Percentiles rank a stretch among this genome's conserved stretches.
These are phyloP conservation scores for Thuidium tamariscinum DNA, from an alignment of 225 moss, liverwort and hornwort species.

Conservation along the genomic window DNA sequence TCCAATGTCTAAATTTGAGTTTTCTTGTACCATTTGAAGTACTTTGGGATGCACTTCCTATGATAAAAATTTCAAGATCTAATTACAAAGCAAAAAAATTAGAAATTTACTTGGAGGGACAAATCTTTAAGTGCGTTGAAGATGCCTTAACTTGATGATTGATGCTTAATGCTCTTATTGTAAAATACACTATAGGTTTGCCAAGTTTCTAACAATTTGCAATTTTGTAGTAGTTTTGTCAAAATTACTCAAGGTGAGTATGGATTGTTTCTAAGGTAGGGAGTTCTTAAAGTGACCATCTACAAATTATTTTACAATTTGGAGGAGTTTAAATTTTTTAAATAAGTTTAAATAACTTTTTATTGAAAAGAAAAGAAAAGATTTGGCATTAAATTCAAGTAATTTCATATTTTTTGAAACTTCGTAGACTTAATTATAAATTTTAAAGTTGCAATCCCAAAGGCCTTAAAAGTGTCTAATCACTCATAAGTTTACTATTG, in stretches of 20 bases:
- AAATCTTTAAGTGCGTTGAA: fast-evolving
- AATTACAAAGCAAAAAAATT: background rate
- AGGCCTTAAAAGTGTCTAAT: fast-evolving
- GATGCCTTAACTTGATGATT: background rate
- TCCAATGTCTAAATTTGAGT: fast-evolving
- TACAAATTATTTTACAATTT: fast-evolving
- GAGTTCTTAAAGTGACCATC: background rate
- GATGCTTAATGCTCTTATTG: fast-evolving
- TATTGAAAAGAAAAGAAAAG: background rate
- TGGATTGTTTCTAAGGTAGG: fast-evolving
- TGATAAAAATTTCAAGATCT: background rate
- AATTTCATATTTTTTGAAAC: background rate
- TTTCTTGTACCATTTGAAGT: background rate
- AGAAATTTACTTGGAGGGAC: fast-evolving
- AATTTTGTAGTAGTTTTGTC: fast-evolving
- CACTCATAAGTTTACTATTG: background rate
- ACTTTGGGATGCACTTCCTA: fast-evolving
- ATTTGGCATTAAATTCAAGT: background rate
- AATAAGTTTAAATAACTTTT: too few relatives aligned
- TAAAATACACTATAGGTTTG: too few relatives aligned
- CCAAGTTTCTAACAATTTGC: too few relatives aligned
- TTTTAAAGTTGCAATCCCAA: background rate
- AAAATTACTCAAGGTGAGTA: background rate
- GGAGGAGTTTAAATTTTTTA: fast-evolving
- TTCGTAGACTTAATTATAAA: background rate